These are phyloP conservation scores for Myxozyma lipomycoides DNA, from an alignment of 805 yeast species.

Conservation along the genomic window DNA sequence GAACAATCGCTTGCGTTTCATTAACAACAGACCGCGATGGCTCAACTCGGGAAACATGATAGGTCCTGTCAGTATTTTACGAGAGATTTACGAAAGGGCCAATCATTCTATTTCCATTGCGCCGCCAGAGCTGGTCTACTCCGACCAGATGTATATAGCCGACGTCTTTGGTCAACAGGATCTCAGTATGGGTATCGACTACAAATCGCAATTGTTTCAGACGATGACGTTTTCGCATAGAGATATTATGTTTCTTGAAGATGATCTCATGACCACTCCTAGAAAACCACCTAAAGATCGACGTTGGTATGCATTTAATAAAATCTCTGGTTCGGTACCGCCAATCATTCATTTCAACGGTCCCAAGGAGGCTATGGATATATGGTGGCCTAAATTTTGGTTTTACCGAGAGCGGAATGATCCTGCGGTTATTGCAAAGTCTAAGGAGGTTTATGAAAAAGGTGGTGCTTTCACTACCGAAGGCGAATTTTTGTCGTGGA, in stretches of 20 bases:
- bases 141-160: constrained; percentile 28
- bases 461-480: constrained; percentile 25
- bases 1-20: constrained; percentile 6
- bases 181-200: constrained; percentile 23
- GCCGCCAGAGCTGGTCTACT: constrained; percentile 16
- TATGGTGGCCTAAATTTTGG: constrained; percentile 29
- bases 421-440: constrained; percentile 15
- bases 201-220: constrained; percentile 21
- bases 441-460: constrained; percentile 13
- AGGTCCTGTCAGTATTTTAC: constrained; percentile 24
- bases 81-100: constrained; percentile 24
- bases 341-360: constrained; percentile 27
- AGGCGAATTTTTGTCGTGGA: constrained; percentile 24
- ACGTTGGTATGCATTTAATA: constrained; percentile 22
- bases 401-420: constrained; percentile 14
- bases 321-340: constrained; percentile 20
- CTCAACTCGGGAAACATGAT: constrained; percentile 28
- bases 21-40: constrained; percentile 27
- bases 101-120: constrained; percentile 20
- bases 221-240: constrained; percentile 28
- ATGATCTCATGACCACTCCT: constrained; percentile 18
- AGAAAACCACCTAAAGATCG: constrained; percentile 17
- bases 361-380: constrained; percentile 27
- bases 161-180: constrained; percentile 25
- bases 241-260: constrained; percentile 21